Evolutionary conservation across 257 asterid species (phyloP).

Genomic region (Knoxia roxburghii): DNA sequence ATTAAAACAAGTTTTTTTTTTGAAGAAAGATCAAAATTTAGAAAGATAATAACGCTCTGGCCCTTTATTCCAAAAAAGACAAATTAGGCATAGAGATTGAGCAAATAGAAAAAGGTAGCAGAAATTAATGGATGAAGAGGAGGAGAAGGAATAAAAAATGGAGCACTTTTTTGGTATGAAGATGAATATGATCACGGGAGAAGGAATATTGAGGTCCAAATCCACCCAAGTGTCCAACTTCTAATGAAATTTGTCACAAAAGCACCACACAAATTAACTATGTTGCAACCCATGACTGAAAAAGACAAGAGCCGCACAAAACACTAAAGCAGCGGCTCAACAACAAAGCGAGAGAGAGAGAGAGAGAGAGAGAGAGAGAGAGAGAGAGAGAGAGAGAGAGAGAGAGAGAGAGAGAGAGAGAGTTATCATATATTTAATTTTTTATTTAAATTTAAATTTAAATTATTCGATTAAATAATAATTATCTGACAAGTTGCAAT

Average conservation of each 20-base stretch:
- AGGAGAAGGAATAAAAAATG: not conserved
- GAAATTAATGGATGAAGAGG: not conserved
- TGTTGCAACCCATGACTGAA: not conserved
- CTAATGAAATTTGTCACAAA: not conserved
- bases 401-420: constrained; percentile 6
- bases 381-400: constrained; percentile 8
- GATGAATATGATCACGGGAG: constrained; percentile 8
- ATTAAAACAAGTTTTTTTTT: no score
- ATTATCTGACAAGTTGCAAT: not conserved
- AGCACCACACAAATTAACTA: not conserved
- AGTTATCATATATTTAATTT: not conserved
- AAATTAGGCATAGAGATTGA: no score
- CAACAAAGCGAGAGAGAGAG: not conserved
- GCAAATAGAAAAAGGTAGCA: not conserved
- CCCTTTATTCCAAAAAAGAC: no score
- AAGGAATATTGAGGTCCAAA: not conserved
- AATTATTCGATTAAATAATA: no score
- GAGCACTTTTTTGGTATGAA: not conserved
- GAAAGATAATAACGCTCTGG: no score
- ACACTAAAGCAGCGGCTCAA: not conserved
- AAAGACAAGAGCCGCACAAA: constrained; percentile 4
- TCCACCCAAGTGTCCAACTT: not conserved
- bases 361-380: constrained; percentile 5
- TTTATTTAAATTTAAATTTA: no score
- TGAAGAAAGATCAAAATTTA: no score